Evolutionary conservation across 2,329 filamentous ascomycete genomes (phyloP), one percentile per base, ranked within the genome.

Genomic region (Exophiala lecanii-corni): DNA sequence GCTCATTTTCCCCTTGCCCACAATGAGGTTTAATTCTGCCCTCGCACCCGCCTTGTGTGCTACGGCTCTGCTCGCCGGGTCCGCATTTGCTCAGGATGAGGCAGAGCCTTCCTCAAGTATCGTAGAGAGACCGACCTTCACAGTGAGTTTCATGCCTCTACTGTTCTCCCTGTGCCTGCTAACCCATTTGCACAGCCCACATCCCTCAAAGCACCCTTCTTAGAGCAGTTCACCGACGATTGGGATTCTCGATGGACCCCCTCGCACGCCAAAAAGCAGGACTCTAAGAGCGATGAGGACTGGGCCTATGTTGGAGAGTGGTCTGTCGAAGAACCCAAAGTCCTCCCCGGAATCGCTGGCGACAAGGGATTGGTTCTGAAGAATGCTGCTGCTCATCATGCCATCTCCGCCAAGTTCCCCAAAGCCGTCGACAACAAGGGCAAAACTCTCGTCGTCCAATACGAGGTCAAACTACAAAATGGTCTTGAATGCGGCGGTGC

Each of bases 401-500:
- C 92, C 74, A 98, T 98, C 69, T 98, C 92, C 37, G 88, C 92
- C 73, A 97, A 97, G 72, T 97, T 98, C 75, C 82, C 86, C 66
- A 89, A 94, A 78, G 84, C 86, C 71, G 86, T 98, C 62, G 85
- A 96, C 72, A 92, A 94, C 80, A 97, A 91, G 81, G 89, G 79
- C 72, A 94, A 98, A 77, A 86, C 88, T 47, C 79, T 98, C 39
- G 92, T 98, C 57, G 88, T 98, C 41, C 92, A 98, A 72, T 98
- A 98, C 66, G 92, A 98, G 69, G 92, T 97, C 65, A 98, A 98
- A 81, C 86, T 96, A 55, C 92, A 98, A 74, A 89, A 92, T 66
- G 89, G 89, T 58, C 82, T 98, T 52, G 89, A 96, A 69, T 98
- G 92, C 67, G 92, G 92, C 76, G 92, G 92, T 70, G 92, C 92